Conservation (phyloP, 2,329 filamentous ascomycete species). For the Colletotrichum theobromicola region DNA sequence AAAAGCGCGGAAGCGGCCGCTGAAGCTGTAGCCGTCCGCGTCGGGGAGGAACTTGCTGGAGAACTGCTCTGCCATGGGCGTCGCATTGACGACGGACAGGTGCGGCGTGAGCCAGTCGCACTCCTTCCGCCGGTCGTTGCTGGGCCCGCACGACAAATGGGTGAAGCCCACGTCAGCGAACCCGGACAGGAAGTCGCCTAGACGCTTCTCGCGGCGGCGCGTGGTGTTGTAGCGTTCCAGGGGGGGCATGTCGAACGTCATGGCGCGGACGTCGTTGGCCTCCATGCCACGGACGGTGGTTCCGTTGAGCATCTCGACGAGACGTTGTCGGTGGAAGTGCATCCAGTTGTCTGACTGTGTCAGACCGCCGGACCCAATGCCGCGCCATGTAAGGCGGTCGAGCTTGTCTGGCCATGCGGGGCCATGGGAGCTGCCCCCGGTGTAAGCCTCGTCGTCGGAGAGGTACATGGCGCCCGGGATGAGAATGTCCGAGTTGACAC, state of each 20-base stretch:
- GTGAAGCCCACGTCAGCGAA: constrained; percentile 52
- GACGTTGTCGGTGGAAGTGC: constrained; percentile 74
- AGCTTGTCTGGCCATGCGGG: constrained; percentile 63
- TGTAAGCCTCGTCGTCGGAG: constrained; percentile 61
- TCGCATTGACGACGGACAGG: constrained; percentile 33
- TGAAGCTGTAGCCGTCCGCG: constrained; percentile 69
- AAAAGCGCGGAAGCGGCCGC: constrained; percentile 67
- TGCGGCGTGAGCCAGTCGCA: constrained; percentile 46
- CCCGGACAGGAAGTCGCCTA: constrained; percentile 46
- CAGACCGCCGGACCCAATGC: constrained; percentile 66
- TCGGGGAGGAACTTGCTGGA: constrained; percentile 71
- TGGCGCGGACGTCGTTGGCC: constrained; percentile 38
- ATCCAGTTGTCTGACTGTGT: constrained; percentile 63
- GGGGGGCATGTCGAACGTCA: constrained; percentile 56
- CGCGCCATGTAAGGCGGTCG: constrained; percentile 66
- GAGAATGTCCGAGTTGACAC: constrained; percentile 67
- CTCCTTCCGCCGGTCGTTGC: constrained; percentile 23
- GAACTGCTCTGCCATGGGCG: constrained; percentile 55
- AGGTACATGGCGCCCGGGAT: constrained; percentile 72
- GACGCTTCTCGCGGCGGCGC: constrained; percentile 30
- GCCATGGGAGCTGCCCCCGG: constrained; percentile 60
- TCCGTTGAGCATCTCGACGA: constrained; percentile 72
- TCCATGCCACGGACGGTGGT: constrained; percentile 59
- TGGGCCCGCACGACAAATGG: constrained; percentile 39
- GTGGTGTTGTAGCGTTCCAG: constrained; percentile 47